Evolutionary conservation across 345 rosid species (phyloP).

Genomic region (Carallia pectinifolia): DNA sequence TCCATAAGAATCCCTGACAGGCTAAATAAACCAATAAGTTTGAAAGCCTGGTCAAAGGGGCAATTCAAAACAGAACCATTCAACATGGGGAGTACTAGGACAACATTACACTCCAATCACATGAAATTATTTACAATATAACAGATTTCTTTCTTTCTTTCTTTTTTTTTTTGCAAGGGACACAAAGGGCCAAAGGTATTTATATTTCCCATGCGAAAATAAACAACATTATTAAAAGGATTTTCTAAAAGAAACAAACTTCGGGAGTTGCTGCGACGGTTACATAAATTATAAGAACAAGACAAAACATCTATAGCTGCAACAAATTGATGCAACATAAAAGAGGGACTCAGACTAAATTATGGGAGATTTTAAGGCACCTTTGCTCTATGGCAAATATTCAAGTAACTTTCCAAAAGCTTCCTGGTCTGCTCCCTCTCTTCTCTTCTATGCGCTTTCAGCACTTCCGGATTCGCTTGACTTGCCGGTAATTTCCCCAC

Average conservation of each 20-base stretch:
- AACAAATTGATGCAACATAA: not conserved
- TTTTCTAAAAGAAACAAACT: too few relatives aligned
- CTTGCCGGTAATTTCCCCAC: conserved; percentile 70
- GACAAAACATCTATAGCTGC: not conserved
- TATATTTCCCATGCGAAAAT: too few relatives aligned
- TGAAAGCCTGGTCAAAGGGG: not conserved
- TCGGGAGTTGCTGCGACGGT: too few relatives aligned
- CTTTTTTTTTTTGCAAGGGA: too few relatives aligned
- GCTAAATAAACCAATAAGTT: not conserved
- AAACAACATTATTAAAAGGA: too few relatives aligned
- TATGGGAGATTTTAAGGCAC: conserved; percentile 21
- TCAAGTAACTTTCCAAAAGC: conserved; percentile 44
- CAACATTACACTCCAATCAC: not conserved
- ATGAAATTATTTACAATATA: not conserved
- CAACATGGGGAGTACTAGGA: not conserved
- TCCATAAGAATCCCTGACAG: too few relatives aligned
- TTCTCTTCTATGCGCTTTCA: conserved; percentile 45
- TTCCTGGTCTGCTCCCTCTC: conserved; percentile 45
- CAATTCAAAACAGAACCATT: conserved; percentile 4
- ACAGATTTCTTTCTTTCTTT: too few relatives aligned
- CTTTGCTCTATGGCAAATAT: conserved; percentile 39
- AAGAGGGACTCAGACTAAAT: not conserved
- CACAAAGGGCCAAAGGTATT: too few relatives aligned
- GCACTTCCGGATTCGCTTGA: conserved; percentile 50
- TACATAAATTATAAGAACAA: too few relatives aligned